Base-by-base conservation (phyloP, 352 stramenopile genomes). In the Peronospora tabacina region DNA sequence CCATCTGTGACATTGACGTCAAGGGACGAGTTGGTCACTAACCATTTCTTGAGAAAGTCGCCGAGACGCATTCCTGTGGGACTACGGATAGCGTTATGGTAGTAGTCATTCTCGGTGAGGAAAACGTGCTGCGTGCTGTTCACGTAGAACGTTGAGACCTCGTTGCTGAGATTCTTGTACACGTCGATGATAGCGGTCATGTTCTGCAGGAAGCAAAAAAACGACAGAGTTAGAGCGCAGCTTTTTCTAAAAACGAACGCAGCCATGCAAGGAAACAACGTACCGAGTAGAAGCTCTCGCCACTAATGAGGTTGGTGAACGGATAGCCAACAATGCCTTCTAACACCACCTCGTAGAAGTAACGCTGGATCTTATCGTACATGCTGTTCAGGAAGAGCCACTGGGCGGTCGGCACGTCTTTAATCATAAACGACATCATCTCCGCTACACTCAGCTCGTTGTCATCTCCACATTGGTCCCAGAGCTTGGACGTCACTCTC, bases 301-400 rank as follows among this genome's bases (percentile, higher is more conserved):
- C 58, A 29, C 52, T 71, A 55, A 87, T 82, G 30, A 76, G 52
- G 40, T 80, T 43, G 4, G 33, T 53, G 60, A 85, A 85, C 15
- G 71, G 76, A 50, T 70, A 87, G 32, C 43, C 51, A 13, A 75
- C 40, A 39, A 87, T 69, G 5, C 73, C 74, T 16, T 84, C 32
- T 16, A 63, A 35, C 35, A 83, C 63, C 22, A 85, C 49, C 45
- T 82, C 55, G 52, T 85, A 88, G 43, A 85, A 88, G 50, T 72
- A 70, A 20, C 76, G 76, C 58, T 88, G 76, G 7, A 61, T 77
- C 38, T 56, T 36, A 54, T 88, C 76, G 49, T 57, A 64, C 61
- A 76, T 82, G 35, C 70, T 82, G 65, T 83, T 65, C 8, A 84
- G 52, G 56, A 83, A 84, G 4, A 88, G 53, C 76, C 76, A 88